phyloP scores from a whole-genome alignment of 345 rosid genomes.

The Melastoma malabathricum region DNA sequence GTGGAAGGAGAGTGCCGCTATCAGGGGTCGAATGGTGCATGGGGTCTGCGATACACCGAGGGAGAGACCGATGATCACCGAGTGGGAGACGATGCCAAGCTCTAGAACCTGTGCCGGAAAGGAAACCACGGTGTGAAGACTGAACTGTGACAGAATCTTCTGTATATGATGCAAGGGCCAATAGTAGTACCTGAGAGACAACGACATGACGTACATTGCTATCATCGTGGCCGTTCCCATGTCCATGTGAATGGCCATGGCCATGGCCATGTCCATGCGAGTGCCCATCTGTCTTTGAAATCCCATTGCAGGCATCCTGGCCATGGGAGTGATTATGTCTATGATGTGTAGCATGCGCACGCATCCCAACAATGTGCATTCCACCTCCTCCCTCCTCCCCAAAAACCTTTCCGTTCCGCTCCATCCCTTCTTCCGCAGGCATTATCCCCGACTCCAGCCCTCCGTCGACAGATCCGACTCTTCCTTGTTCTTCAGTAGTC shows the following conservation, averaged over 20 bases:
- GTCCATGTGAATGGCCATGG: constrained; percentile 12
- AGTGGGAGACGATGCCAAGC: constrained; percentile 87
- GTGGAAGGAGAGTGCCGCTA: constrained; percentile 76
- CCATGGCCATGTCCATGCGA: constrained; percentile 15
- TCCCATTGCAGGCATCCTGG: constrained; percentile 40
- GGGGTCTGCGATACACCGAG: constrained; percentile 81
- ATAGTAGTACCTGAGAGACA: constrained; percentile 62
- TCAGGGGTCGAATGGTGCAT: constrained; percentile 72
- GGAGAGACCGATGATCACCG: constrained; percentile 78
- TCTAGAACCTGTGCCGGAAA: constrained; percentile 50
- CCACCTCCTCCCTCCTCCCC: constrained; percentile 78
- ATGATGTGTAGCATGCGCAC: constrained; percentile 79
- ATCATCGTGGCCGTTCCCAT: constrained; percentile 28
- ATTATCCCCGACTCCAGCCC: constrained; percentile 32
- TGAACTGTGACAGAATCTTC: constrained; percentile 83
- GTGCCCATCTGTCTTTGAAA: constrained; percentile 6
- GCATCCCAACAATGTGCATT: constrained; percentile 89
- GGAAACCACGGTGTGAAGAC: constrained; percentile 17
- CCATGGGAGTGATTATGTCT: constrained; percentile 62
- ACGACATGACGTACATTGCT: constrained; percentile 60
- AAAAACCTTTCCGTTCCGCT: constrained; percentile 34
- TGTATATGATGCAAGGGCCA: neutral
- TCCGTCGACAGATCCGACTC: constrained; percentile 25
- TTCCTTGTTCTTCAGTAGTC: constrained; percentile 23
- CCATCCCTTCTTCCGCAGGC: constrained; percentile 17